Conservation (phyloP, 2,329 filamentous ascomycete genomes). For the Aspergillus tamarii region DNA sequence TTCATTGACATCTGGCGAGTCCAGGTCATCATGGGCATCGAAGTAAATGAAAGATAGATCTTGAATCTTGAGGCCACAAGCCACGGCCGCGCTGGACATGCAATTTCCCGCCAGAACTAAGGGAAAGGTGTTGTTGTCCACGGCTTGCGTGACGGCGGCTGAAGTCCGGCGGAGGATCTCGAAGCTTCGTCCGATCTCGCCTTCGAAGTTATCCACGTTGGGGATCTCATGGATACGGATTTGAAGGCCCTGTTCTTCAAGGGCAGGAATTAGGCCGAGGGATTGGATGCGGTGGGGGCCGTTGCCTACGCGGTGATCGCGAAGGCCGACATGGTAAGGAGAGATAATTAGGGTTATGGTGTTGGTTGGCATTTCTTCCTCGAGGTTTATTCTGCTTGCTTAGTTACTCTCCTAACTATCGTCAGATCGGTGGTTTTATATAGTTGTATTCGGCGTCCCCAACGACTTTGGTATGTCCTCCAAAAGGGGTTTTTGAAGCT, state of each 20-base stretch:
- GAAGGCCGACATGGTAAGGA: constrained; percentile 46
- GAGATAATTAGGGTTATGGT: constrained; percentile 40
- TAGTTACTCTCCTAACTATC: neutral
- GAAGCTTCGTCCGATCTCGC: constrained; percentile 46
- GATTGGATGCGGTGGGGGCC: constrained; percentile 40
- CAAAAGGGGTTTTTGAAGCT: neutral
- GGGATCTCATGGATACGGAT: constrained; percentile 31
- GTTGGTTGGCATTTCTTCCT: constrained; percentile 11
- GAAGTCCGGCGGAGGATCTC: constrained; percentile 45
- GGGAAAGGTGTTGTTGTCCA: constrained; percentile 36
- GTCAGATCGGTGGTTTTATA: neutral
- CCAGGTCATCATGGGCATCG: constrained; percentile 50
- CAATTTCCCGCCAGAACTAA: constrained; percentile 47
- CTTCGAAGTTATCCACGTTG: constrained; percentile 41
- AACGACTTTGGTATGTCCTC: neutral
- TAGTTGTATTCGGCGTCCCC: neutral
- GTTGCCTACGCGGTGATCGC: constrained; percentile 42
- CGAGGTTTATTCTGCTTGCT: neutral
- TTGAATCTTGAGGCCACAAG: constrained; percentile 35
- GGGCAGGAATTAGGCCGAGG: constrained; percentile 30
- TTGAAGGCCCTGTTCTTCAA: constrained; percentile 28
- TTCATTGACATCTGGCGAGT: constrained; percentile 38
- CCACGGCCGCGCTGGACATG: constrained; percentile 39
- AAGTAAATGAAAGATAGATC: constrained; percentile 45
- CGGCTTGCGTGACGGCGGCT: constrained; percentile 31